Conservation (phyloP, 2,329 filamentous ascomycete species). For the Pyrenophora seminiperda region DNA sequence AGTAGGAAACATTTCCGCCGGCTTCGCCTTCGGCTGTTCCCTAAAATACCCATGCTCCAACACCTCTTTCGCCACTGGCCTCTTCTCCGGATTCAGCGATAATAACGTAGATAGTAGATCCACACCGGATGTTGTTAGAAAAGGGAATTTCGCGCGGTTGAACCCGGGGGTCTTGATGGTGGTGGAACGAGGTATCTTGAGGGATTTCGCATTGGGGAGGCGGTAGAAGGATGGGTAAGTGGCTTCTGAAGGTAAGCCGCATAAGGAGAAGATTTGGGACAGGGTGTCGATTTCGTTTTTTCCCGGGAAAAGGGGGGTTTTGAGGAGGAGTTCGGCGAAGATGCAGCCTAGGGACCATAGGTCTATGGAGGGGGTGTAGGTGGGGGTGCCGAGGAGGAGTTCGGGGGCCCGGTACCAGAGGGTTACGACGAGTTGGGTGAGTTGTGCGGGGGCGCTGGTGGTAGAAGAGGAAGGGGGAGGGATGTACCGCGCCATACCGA, state of each 20-base stretch:
- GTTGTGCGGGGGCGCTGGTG: constrained; percentile 70
- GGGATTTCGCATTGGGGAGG: constrained; percentile 80
- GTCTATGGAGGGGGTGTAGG: constrained; percentile 79
- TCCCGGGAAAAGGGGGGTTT: constrained; percentile 82
- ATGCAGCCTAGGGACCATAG: constrained; percentile 98
- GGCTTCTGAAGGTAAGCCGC: constrained; percentile 81
- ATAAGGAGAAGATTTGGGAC: constrained; percentile 79
- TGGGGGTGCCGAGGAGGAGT: constrained; percentile 77
- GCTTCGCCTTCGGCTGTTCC: constrained; percentile 89
- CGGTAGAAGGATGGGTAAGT: constrained; percentile 86
- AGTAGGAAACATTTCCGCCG: constrained; percentile 90
- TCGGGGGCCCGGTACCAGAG: constrained; percentile 96
- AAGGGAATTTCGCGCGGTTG: constrained; percentile 78
- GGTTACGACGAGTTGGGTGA: constrained; percentile 93
- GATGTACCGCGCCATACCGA: constrained; percentile 94
- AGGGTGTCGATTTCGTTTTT: constrained; percentile 93
- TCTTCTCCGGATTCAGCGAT: constrained; percentile 71
- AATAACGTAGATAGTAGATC: constrained; percentile 72
- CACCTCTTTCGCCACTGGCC: constrained; percentile 75
- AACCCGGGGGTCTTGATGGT: constrained; percentile 53
- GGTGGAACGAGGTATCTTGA: constrained; percentile 67
- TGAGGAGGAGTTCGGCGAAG: constrained; percentile 86
- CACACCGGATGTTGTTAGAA: constrained; percentile 76
- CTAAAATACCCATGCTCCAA: constrained; percentile 82
- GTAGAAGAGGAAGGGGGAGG: no score